Conservation (phyloP, 805 yeast species). For the Blastobotrys robertii region DNA sequence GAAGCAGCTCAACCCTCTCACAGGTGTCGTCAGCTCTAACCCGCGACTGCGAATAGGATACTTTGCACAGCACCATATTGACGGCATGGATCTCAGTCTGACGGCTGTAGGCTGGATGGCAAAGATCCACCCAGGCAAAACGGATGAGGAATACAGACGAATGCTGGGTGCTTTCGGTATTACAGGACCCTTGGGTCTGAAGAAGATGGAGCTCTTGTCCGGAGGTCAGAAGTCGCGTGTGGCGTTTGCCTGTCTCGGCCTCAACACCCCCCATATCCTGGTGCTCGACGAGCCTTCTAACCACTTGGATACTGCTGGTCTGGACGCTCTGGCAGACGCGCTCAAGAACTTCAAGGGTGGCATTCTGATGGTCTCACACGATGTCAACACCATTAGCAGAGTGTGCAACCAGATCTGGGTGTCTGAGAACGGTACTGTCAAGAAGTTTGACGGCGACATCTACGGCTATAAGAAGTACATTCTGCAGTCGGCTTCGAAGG, state of each 20-base stretch:
- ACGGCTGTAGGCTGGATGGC: constrained; percentile 96
- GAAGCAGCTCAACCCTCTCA: constrained; percentile 63
- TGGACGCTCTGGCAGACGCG: constrained; percentile 91
- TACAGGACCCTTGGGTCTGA: constrained; percentile 87
- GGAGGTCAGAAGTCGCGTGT: constrained; percentile 99
- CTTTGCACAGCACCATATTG: constrained; percentile 98
- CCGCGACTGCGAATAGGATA: constrained; percentile 88
- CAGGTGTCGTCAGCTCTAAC: constrained; percentile 73
- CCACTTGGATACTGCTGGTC: constrained; percentile 96
- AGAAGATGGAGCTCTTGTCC: constrained; percentile 78
- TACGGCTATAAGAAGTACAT: constrained; percentile 86
- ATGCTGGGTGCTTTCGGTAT: constrained; percentile 96
- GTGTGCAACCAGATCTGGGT: constrained; percentile 96
- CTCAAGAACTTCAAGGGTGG: constrained; percentile 87
- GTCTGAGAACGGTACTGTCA: constrained; percentile 75
- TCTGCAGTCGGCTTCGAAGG: constrained; percentile 60
- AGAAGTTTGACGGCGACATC: constrained; percentile 70
- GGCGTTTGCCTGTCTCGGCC: constrained; percentile 91
- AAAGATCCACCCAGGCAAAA: constrained; percentile 77
- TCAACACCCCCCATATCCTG: constrained; percentile 81
- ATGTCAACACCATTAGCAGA: constrained; percentile 77
- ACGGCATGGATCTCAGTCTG: constrained; percentile 79
- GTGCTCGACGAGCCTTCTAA: constrained; percentile 96
- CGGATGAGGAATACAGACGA: constrained; percentile 94
- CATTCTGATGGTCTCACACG: constrained; percentile 95